Percentiles rank a stretch among this genome's conserved stretches.
These are phyloP conservation scores for Boletus patriciae DNA, from an alignment of 768 basidiomycete species.

Conservation along the genomic window DNA sequence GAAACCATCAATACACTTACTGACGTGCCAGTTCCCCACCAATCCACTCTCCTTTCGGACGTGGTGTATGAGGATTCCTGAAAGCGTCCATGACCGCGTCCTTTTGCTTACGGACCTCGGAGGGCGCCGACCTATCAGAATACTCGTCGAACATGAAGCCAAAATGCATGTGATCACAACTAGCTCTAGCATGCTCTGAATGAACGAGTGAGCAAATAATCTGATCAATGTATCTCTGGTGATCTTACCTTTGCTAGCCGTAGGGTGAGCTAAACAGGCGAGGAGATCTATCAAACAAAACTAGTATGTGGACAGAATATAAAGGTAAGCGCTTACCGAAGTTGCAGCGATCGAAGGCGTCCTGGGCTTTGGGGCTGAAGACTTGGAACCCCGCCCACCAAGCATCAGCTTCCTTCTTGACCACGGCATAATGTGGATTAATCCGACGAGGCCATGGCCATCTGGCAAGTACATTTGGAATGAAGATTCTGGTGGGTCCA, in stretches of 20 bases:
- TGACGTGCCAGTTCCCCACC: conserved; percentile 14
- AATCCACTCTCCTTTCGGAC: conserved; percentile 15
- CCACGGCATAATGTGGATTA: background rate
- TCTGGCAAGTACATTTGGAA: conserved; percentile 10
- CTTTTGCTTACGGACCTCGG: conserved; percentile 28
- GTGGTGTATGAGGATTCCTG: conserved; percentile 8
- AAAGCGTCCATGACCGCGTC: conserved; percentile 23
- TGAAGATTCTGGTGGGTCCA: background rate
- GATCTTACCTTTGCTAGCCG: conserved; percentile 9
- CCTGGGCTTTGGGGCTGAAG: conserved; percentile 14
- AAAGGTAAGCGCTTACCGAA: conserved; percentile 1
- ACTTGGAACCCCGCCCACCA: conserved; percentile 10
- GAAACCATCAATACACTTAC: no score
- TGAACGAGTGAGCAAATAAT: background rate
- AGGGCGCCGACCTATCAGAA: conserved; percentile 40
- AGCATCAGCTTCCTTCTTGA: conserved; percentile 7
- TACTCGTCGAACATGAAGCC: conserved; percentile 52
- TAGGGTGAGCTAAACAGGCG: conserved; percentile 9
- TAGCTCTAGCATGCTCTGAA: conserved; percentile 29
- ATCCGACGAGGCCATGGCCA: conserved; percentile 19
- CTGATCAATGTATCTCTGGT: no score
- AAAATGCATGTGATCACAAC: conserved; percentile 51
- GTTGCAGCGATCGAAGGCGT: conserved; percentile 13
- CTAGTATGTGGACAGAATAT: background rate
- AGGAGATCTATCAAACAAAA: conserved; percentile 8